Evolutionary conservation across 1,284 basidiomycete species (phyloP).

Genomic region (Cutaneotrichosporon cutaneum): DNA sequence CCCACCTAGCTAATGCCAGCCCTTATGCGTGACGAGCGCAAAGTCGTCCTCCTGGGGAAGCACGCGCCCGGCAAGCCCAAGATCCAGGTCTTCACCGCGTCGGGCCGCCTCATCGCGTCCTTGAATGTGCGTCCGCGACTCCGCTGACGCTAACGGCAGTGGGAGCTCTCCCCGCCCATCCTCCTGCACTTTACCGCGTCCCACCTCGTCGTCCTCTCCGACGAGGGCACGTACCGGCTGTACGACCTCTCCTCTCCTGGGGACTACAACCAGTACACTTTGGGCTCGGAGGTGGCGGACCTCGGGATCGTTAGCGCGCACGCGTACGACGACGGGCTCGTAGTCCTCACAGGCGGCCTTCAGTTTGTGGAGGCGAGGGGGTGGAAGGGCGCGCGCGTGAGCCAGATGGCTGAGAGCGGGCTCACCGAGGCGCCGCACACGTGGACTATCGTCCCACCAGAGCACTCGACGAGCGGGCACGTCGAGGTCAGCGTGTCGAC

Average conservation of each 20-base stretch:
- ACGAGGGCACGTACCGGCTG: conserved; percentile 85
- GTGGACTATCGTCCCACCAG: conserved; percentile 84
- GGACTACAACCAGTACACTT: conserved; percentile 77
- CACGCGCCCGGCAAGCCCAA: conserved; percentile 66
- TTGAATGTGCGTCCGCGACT: conserved; percentile 36
- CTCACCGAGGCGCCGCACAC: conserved; percentile 72
- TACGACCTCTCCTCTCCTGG: conserved; percentile 75
- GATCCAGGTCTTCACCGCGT: conserved; percentile 57
- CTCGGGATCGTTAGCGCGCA: conserved; percentile 80
- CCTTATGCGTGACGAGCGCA: conserved; percentile 79
- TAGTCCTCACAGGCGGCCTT: conserved; percentile 76
- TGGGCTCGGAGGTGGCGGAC: conserved; percentile 81
- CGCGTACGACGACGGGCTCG: conserved; percentile 80
- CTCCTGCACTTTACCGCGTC: conserved; percentile 56
- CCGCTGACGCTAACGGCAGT: conserved; percentile 30
- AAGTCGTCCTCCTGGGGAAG: conserved; percentile 71
- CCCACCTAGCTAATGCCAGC: conserved; percentile 57
- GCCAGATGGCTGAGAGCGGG: conserved; percentile 64
- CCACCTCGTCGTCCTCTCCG: conserved; percentile 78
- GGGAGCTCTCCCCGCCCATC: conserved; percentile 45
- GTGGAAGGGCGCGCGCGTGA: conserved; percentile 71
- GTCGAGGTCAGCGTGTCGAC: conserved; percentile 80
- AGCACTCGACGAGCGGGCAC: conserved; percentile 78
- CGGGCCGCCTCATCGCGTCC: conserved; percentile 54
- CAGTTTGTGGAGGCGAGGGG: conserved; percentile 79